These are phyloP conservation scores for Pachysandra terminalis DNA, from an alignment of 164 flowering plant species.

Conservation along the genomic window DNA sequence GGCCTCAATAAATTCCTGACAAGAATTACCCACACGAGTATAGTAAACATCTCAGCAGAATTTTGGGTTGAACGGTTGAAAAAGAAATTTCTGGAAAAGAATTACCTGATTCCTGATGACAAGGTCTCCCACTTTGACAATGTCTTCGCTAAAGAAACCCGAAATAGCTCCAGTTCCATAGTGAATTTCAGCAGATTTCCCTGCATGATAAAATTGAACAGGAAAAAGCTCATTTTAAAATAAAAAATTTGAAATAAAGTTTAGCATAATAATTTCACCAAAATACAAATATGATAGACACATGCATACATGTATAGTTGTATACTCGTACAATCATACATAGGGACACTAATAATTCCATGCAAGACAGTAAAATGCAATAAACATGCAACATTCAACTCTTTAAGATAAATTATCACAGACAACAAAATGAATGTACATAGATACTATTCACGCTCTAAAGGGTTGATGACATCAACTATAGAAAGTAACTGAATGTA, in stretches of 20 bases:
- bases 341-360: no score
- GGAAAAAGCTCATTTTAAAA: no score
- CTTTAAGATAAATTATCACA: background rate
- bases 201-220: conserved; percentile 26
- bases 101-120: conserved; percentile 72
- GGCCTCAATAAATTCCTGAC: conserved; percentile 88
- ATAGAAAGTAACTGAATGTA: no score
- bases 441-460: no score
- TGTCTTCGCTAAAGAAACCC: conserved; percentile 78
- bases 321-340: no score
- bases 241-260: no score
- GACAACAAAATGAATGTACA: background rate
- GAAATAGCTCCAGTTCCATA: conserved; percentile 90
- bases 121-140: conserved; percentile 66
- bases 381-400: background rate
- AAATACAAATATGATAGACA: no score
- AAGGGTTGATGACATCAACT: no score
- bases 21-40: conserved; percentile 1
- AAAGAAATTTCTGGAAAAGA: background rate
- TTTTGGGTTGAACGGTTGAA: background rate
- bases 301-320: background rate
- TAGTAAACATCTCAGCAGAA: background rate
- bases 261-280: no score
- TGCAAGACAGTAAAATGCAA: background rate
- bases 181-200: conserved; percentile 62